Conservation (phyloP, 768 basidiomycete genomes). For the Crepidotus variabilis region DNA sequence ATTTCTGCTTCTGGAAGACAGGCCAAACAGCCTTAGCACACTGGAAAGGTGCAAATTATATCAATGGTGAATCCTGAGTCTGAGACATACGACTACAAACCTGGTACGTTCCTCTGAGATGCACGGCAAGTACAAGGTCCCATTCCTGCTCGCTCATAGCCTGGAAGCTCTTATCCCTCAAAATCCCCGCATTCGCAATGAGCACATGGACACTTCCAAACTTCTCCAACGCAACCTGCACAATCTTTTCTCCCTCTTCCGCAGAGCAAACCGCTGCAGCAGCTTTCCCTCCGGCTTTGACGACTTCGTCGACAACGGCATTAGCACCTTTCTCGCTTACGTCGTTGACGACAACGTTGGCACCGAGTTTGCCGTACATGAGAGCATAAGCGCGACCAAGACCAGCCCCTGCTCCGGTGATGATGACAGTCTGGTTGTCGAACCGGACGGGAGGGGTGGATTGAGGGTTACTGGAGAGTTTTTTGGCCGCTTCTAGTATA, state of each 20-base stretch:
- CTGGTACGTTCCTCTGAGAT: constrained; percentile 84
- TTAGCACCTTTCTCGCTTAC: constrained; percentile 83
- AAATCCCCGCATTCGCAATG: constrained; percentile 89
- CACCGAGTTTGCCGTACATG: constrained; percentile 91
- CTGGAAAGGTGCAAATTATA: constrained; percentile 31
- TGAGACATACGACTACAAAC: background rate
- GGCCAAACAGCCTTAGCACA: constrained; percentile 96
- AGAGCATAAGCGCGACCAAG: constrained; percentile 89
- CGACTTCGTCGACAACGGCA: constrained; percentile 83
- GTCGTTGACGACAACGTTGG: constrained; percentile 96
- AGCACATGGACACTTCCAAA: constrained; percentile 89
- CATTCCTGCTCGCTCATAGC: constrained; percentile 90
- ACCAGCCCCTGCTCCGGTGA: constrained; percentile 94
- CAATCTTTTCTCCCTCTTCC: constrained; percentile 88
- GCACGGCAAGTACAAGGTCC: constrained; percentile 88
- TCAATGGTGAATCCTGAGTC: background rate
- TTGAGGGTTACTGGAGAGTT: constrained; percentile 65
- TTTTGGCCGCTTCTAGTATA: constrained; percentile 62
- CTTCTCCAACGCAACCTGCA: constrained; percentile 79
- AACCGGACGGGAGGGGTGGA: constrained; percentile 70
- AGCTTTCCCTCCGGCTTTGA: constrained; percentile 87
- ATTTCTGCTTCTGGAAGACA: constrained; percentile 93
- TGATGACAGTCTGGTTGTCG: constrained; percentile 86
- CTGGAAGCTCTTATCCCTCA: constrained; percentile 90
- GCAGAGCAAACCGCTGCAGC: constrained; percentile 79